phyloP scores from a whole-genome alignment of 2,329 filamentous ascomycete genomes.

The Fusarium solani-melongenae region DNA sequence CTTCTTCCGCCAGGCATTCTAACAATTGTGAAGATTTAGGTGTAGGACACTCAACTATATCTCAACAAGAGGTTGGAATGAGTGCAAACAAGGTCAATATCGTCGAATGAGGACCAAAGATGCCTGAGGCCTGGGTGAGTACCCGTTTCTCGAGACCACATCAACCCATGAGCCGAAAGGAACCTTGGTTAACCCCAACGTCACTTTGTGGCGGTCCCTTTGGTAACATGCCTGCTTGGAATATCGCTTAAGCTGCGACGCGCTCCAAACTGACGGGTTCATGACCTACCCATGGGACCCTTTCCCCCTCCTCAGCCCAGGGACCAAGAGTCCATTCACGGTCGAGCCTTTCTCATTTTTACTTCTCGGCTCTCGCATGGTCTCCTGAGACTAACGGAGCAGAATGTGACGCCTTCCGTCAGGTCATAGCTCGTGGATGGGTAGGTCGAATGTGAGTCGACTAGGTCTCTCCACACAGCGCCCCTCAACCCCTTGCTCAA shows the following conservation, averaged over 20 bases:
- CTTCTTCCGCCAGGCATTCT: background rate
- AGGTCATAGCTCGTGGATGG: background rate
- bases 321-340: constrained; percentile 1
- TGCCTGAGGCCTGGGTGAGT: background rate
- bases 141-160: background rate
- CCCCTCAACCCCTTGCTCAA: background rate
- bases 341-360: background rate
- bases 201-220: constrained; percentile 5
- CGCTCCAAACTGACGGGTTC: constrained; percentile 7
- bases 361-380: background rate
- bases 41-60: background rate
- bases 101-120: background rate
- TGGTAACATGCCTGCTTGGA: background rate
- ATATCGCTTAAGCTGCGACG: background rate
- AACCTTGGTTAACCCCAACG: background rate
- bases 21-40: background rate
- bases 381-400: background rate
- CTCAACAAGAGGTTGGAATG: background rate
- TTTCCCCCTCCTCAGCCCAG: constrained; percentile 4
- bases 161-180: constrained; percentile 5
- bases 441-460: background rate
- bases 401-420: constrained; percentile 1
- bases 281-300: background rate
- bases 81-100: background rate
- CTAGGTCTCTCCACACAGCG: constrained; percentile 9